Evolutionary conservation across 2,329 filamentous ascomycete genomes (phyloP).

Genomic region (Phoma sp.): DNA sequence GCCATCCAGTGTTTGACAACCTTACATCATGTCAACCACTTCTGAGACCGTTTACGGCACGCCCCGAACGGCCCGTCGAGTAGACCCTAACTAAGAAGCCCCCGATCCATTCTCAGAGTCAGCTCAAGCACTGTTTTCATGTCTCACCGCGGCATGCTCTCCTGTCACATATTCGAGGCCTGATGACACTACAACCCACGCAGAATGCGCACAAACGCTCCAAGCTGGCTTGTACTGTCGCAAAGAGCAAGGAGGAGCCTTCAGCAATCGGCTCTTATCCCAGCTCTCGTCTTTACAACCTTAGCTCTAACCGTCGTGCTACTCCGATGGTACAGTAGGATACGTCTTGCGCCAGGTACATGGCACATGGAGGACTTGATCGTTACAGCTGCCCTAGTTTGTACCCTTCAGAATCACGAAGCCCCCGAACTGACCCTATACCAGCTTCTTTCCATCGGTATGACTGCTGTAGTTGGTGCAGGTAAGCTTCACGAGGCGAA

Average conservation of each 20-base stretch:
- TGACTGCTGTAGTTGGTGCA: conserved; percentile 34
- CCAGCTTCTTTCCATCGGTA: conserved; percentile 37
- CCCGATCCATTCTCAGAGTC: background rate
- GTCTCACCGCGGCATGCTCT: background rate
- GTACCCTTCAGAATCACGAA: background rate
- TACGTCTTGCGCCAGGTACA: conserved; percentile 19
- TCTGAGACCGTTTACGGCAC: background rate
- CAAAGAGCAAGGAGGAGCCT: conserved; percentile 34
- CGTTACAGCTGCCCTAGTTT: conserved; percentile 36
- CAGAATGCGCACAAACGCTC: conserved; percentile 26
- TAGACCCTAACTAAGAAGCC: background rate
- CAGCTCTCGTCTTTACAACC: conserved; percentile 33
- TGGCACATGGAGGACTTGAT: conserved; percentile 37
- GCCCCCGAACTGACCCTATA: background rate
- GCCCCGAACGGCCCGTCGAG: background rate
- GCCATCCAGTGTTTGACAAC: background rate
- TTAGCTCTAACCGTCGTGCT: conserved; percentile 34
- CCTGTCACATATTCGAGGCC: background rate
- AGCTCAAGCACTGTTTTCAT: background rate
- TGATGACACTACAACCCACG: background rate
- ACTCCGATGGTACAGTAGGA: conserved; percentile 40
- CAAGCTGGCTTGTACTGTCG: conserved; percentile 35
- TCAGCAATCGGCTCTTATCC: conserved; percentile 30
- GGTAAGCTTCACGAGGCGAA: conserved; percentile 25
- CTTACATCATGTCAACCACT: conserved; percentile 2